Conservation (phyloP, 176 grass and related monocot genomes). For the Cymbopogon citratus region DNA sequence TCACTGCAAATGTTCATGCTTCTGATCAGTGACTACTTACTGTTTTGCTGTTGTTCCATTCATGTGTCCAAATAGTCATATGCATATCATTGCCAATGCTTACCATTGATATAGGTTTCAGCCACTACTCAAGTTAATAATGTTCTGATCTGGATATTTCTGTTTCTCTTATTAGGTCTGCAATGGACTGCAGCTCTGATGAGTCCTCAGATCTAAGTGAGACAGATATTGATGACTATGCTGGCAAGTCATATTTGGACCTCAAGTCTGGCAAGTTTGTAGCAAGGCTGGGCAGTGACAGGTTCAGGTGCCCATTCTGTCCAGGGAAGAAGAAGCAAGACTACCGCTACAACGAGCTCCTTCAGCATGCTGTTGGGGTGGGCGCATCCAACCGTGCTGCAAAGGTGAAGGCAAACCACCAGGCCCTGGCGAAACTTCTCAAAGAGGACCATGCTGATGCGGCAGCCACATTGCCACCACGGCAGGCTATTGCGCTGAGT, state of each 20-base stretch:
- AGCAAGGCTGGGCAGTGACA: conserved; percentile 16
- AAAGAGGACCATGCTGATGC: conserved; percentile 28
- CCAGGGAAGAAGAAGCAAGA: conserved; percentile 54
- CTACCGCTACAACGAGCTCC: conserved; percentile 46
- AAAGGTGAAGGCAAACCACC: conserved; percentile 51
- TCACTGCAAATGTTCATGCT: too few species aligned
- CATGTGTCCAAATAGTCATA: neutral
- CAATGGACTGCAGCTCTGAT: conserved; percentile 42
- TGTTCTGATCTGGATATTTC: neutral
- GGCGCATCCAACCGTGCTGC: conserved; percentile 45
- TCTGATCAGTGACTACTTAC: too few species aligned
- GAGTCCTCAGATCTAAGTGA: conserved; percentile 57
- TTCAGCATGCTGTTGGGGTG: conserved; percentile 46
- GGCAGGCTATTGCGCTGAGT: neutral
- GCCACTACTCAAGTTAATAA: neutral
- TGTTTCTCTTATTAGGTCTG: conserved; percentile 22
- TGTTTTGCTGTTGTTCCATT: neutral
- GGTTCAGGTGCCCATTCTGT: conserved; percentile 53
- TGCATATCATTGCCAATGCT: neutral
- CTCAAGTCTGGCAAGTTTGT: conserved; percentile 28
- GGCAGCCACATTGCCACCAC: neutral
- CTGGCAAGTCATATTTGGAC: conserved; percentile 21
- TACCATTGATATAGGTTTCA: neutral
- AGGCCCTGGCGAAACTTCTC: conserved; percentile 44
- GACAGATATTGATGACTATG: conserved; percentile 42